A percentile compares a stretch with the other conserved stretches of the same genome.
Conservation (phyloP, 176 grass and related monocot genomes). For the Carex scoparia region DNA sequence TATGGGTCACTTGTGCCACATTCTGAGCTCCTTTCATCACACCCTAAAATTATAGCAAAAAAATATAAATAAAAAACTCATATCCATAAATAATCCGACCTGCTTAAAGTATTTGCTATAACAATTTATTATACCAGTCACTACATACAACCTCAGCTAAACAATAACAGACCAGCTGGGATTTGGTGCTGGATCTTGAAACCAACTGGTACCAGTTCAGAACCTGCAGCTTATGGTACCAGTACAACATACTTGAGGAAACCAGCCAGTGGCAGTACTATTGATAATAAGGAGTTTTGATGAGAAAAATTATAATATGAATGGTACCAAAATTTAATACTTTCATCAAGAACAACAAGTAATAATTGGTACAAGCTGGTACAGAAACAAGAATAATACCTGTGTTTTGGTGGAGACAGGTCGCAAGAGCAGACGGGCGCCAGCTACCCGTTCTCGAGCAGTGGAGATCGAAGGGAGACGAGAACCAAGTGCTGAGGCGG, state of each 20-base stretch:
- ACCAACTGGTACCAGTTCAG: background rate
- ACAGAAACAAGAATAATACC: slow-evolving; percentile 28
- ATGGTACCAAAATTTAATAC: background rate
- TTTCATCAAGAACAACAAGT: background rate
- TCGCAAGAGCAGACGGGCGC: slow-evolving; percentile 64
- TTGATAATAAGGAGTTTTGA: too few relatives aligned
- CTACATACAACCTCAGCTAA: background rate
- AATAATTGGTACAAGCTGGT: background rate
- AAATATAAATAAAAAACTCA: background rate
- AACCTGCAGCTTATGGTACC: background rate
- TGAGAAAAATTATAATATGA: background rate
- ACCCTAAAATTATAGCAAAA: slow-evolving; percentile 37
- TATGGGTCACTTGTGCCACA: slow-evolving; percentile 85
- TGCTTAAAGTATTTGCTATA: background rate
- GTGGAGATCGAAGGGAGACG: slow-evolving; percentile 69
- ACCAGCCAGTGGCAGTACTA: background rate
- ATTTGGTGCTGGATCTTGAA: background rate
- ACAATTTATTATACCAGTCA: too few relatives aligned
- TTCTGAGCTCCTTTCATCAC: slow-evolving; percentile 88
- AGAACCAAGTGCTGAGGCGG: slow-evolving; percentile 89
- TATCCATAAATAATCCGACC: too few relatives aligned
- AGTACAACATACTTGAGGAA: background rate
- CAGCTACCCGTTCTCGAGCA: slow-evolving; percentile 84
- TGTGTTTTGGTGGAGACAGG: slow-evolving; percentile 93
- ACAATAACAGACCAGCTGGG: background rate